Evolutionary conservation across 2,329 filamentous ascomycete species (phyloP).

Genomic region (Aspergillus clavatus): DNA sequence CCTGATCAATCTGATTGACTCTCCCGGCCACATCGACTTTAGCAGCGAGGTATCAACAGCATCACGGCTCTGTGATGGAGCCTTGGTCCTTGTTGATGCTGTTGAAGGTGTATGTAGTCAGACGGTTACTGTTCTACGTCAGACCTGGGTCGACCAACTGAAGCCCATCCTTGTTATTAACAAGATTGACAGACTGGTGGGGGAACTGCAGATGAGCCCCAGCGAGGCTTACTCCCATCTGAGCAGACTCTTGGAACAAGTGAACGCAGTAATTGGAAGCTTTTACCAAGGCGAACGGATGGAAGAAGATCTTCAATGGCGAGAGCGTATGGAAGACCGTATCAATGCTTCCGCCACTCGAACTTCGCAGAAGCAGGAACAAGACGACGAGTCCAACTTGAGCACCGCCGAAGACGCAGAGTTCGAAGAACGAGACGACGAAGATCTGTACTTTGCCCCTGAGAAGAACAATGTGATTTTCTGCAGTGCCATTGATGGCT

Average conservation of each 20-base stretch:
- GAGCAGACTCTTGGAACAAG: conserved; percentile 84
- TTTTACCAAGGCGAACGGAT: conserved; percentile 98
- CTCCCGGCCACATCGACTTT: conserved; percentile 96
- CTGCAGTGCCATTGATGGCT: conserved; percentile 95
- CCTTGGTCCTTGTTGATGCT: conserved; percentile 88
- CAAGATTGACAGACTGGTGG: conserved; percentile 93
- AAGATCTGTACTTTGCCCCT: conserved; percentile 95
- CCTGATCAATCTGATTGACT: conserved; percentile 95
- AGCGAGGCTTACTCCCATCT: conserved; percentile 84
- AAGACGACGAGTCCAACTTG: conserved; percentile 46
- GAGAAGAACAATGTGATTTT: conserved; percentile 99
- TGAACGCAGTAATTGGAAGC: conserved; percentile 94
- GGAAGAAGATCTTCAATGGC: conserved; percentile 96
- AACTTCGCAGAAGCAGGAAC: conserved; percentile 33
- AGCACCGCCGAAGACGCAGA: conserved; percentile 49
- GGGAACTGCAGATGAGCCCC: conserved; percentile 90
- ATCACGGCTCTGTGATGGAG: conserved; percentile 88
- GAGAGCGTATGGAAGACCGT: conserved; percentile 84
- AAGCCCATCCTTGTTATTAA: conserved; percentile 95
- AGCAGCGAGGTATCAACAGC: conserved; percentile 97
- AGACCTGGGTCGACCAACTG: conserved; percentile 92
- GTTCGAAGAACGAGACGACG: conserved; percentile 89
- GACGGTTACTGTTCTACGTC: conserved; percentile 91
- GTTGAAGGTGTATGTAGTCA: conserved; percentile 98
- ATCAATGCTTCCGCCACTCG: conserved; percentile 66